Percentiles rank a stretch among this genome's conserved stretches.
These are phyloP conservation scores for Tricholomella constricta DNA, from an alignment of 768 basidiomycete species.

Conservation along the genomic window DNA sequence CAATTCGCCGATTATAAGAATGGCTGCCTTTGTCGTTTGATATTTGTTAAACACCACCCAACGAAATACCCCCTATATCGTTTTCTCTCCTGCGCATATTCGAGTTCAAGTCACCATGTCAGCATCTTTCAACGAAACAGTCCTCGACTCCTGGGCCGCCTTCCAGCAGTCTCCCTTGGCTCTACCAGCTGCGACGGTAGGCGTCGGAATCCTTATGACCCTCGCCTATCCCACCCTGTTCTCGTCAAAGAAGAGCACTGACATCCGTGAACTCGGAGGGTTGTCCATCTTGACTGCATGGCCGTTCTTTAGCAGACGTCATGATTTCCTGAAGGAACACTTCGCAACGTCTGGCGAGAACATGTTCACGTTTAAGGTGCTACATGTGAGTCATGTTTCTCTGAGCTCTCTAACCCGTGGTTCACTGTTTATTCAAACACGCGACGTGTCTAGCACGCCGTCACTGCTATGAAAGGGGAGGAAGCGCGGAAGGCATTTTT, in stretches of 20 bases:
- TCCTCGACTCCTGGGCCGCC: neutral
- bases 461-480: slow-evolving; percentile 33
- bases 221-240: slow-evolving; percentile 1
- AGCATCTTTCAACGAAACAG: neutral
- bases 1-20: too few species aligned
- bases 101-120: neutral
- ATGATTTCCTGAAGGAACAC: slow-evolving; percentile 27
- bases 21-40: too few species aligned
- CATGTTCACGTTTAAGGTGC: slow-evolving; percentile 31
- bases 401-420: too few species aligned
- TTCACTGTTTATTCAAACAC: too few species aligned
- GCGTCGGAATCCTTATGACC: neutral
- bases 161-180: neutral
- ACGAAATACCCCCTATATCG: too few species aligned
- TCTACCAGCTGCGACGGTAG: neutral
- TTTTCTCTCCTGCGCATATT: too few species aligned
- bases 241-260: neutral
- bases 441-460: slow-evolving; percentile 16
- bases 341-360: slow-evolving; percentile 25
- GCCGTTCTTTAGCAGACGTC: slow-evolving; percentile 32
- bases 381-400: slow-evolving; percentile 28
- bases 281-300: slow-evolving; percentile 29
- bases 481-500: slow-evolving; percentile 35
- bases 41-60: too few species aligned
- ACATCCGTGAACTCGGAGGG: slow-evolving; percentile 23